Base-by-base conservation (phyloP, 352 stramenopile genomes). In the Pythium sp. region DNA sequence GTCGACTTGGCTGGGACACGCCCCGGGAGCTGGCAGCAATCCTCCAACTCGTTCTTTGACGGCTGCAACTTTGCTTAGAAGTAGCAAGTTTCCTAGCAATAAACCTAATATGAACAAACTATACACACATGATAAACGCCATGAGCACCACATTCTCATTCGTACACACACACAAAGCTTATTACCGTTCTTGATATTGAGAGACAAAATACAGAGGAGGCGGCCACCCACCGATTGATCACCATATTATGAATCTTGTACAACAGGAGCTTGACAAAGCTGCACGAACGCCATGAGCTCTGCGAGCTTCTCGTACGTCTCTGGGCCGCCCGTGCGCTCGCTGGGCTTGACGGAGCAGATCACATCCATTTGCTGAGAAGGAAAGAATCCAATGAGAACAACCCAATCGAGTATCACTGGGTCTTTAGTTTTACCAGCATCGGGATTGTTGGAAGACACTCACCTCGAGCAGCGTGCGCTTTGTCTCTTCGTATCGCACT, bases 271-370 rank as follows among this genome's bases (percentile, higher is more conserved):
- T 30, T 60, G 55, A 20, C 18, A 60, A n/a, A 60, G 7, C 30
- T 20, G 30, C 30, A 75, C 75, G 41, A 85, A 87, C 1, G 65
- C 69, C 47, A 85, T 64, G 5, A 92, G 69, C 36, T 88, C 75
- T 2, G 81, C 64, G 1, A 90, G 73, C 49, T 81, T 78, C n/a
- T 90, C 81, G 58, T 89, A 89, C n/a, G 76, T 72, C 57, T 89
- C 81, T 5, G 78, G 69, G 4, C 71, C 70, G 0, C 70, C 74
- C 0, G 70, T 64, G 51, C 80, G 79, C 47, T 90, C 81, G 41
- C 76, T 80, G 8, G 76, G 79, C 67, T 90, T 90, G 46, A 70
- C 75, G 5, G 79, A 77, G 38, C 69, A 81, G 9, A 92, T 68
- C 26, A 78, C 68, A 46, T 87, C 81, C 34, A 87, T 66, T 30